phyloP scores from a whole-genome alignment of 2,329 filamentous ascomycete genomes.

The Microcyclospora tardicrescens region DNA sequence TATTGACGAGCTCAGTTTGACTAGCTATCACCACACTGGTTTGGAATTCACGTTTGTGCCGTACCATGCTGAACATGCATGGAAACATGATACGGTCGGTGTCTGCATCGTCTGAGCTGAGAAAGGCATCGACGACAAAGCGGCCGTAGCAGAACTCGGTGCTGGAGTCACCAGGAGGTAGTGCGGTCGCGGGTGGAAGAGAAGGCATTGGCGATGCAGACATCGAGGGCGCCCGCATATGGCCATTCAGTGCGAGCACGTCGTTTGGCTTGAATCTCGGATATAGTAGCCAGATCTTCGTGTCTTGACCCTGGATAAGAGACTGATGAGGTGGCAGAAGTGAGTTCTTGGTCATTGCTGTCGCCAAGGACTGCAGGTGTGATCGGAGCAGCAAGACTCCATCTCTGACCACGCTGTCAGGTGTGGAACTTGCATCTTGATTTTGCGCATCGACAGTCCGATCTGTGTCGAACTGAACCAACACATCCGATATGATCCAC shows the following conservation, averaged over 20 bases:
- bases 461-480: slow-evolving; percentile 13
- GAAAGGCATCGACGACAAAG: slow-evolving; percentile 58
- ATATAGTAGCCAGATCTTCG: slow-evolving; percentile 70
- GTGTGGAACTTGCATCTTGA: slow-evolving; percentile 1
- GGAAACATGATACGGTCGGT: slow-evolving; percentile 56
- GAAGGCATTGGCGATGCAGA: slow-evolving; percentile 4
- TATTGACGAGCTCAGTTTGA: slow-evolving; percentile 64
- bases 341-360: slow-evolving; percentile 70
- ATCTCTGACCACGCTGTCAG: slow-evolving; percentile 4
- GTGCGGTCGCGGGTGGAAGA: slow-evolving; percentile 46
- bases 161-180: slow-evolving; percentile 64
- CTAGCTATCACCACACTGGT: slow-evolving; percentile 64
- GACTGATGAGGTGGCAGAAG: slow-evolving; percentile 53
- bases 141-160: slow-evolving; percentile 68
- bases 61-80: slow-evolving; percentile 62
- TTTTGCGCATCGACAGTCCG: slow-evolving; percentile 4
- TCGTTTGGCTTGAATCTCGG: slow-evolving; percentile 61
- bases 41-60: slow-evolving; percentile 54
- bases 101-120: slow-evolving; percentile 60
- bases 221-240: slow-evolving; percentile 10
- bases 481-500: slow-evolving; percentile 51
- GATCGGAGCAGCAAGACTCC: slow-evolving; percentile 6
- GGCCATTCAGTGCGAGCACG: slow-evolving; percentile 54
- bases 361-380: slow-evolving; percentile 54
- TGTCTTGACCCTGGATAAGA: slow-evolving; percentile 67